A percentile compares a stretch with the other conserved stretches of the same genome.
These are phyloP conservation scores for Heteromeles arbutifolia DNA, from an alignment of 306 rosid species.

Conservation along the genomic window DNA sequence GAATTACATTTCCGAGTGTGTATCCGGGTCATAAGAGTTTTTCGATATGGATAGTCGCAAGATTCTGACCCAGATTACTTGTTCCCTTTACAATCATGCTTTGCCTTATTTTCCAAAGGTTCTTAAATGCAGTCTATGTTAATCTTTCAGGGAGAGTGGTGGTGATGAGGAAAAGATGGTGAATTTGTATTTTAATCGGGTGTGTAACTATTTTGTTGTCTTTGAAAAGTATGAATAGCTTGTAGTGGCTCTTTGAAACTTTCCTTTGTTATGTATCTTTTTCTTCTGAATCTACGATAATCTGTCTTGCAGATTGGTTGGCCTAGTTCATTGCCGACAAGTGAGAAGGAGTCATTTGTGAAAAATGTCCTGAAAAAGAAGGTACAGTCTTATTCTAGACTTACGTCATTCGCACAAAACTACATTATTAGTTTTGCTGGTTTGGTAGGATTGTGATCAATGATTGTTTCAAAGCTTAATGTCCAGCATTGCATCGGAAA, in stretches of 20 bases:
- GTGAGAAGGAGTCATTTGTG: conserved; percentile 61
- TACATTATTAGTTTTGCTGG: neutral
- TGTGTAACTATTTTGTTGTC: conserved; percentile 33
- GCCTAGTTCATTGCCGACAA: conserved; percentile 90
- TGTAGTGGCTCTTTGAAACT: conserved; percentile 4
- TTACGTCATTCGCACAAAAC: too few relatives aligned
- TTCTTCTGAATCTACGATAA: conserved; percentile 8
- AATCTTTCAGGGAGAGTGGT: conserved; percentile 55
- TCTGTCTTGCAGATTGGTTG: conserved; percentile 65
- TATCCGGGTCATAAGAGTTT: neutral
- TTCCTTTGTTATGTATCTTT: neutral
- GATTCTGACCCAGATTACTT: neutral
- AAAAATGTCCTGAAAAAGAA: conserved; percentile 67
- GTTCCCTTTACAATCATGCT: neutral
- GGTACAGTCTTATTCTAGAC: conserved; percentile 26
- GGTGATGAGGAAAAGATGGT: conserved; percentile 88
- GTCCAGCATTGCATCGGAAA: neutral
- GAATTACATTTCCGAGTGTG: neutral
- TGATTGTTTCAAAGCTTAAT: neutral
- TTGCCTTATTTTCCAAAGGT: neutral
- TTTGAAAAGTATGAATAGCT: neutral
- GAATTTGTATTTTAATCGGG: conserved; percentile 61
- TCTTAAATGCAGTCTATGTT: conserved; percentile 11
- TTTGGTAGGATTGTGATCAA: neutral
- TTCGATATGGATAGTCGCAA: neutral